Percentiles rank a stretch among this genome's conserved stretches.
Conservation (phyloP, 2,329 filamentous ascomycete species). For the Plectosphaerella cucumerina region DNA sequence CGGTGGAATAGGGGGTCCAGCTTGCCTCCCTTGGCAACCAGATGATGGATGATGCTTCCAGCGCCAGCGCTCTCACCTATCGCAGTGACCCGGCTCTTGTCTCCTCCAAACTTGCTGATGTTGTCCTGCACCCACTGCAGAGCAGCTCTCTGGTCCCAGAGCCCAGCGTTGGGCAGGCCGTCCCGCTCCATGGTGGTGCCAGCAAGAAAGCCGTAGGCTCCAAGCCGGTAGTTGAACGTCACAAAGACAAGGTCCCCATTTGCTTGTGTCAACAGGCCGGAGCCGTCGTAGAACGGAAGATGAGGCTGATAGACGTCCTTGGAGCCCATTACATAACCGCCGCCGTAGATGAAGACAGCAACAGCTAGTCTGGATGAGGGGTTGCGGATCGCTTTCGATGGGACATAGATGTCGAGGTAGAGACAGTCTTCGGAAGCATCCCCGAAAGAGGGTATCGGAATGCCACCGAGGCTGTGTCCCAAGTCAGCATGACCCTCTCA, state of each 20-base stretch:
- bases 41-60: conserved; percentile 44
- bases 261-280: conserved; percentile 26
- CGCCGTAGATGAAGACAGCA: conserved; percentile 41
- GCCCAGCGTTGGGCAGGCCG: conserved; percentile 36
- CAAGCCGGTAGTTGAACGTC: conserved; percentile 43
- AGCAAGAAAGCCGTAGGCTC: conserved; percentile 42
- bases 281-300: conserved; percentile 33
- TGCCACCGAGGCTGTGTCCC: conserved; percentile 19
- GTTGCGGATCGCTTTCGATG: conserved; percentile 32
- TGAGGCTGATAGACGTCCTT: conserved; percentile 29
- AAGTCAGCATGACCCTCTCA: neutral
- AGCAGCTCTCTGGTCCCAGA: conserved; percentile 38
- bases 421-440: conserved; percentile 40
- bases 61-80: conserved; percentile 49
- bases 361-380: conserved; percentile 35
- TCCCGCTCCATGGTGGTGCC: conserved; percentile 37
- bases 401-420: conserved; percentile 45
- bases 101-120: conserved; percentile 41
- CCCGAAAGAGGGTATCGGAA: conserved; percentile 25
- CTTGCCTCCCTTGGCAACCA: conserved; percentile 38
- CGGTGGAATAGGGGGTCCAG: conserved; percentile 36
- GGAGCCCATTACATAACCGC: conserved; percentile 36
- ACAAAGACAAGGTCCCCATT: conserved; percentile 39
- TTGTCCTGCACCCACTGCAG: conserved; percentile 45
- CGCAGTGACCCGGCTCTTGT: conserved; percentile 38